Evolutionary conservation across 2,329 filamentous ascomycete genomes (phyloP).

Genomic region (Talaromyces sp.): DNA sequence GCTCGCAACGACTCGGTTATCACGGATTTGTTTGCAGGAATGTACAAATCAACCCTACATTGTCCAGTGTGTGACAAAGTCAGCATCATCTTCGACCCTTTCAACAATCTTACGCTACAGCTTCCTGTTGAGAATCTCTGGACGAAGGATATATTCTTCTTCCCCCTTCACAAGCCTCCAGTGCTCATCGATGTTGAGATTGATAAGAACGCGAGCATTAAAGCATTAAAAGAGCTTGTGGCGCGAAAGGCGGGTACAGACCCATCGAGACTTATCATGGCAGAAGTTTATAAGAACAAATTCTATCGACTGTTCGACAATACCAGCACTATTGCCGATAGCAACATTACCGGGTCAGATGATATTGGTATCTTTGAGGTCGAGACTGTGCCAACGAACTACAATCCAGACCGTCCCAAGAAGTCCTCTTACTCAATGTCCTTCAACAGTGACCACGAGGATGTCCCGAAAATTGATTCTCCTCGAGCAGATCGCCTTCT

Average conservation of each 20-base stretch:
- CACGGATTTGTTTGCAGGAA: slow-evolving; percentile 90
- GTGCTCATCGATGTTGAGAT: slow-evolving; percentile 74
- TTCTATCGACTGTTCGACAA: slow-evolving; percentile 88
- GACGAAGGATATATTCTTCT: slow-evolving; percentile 70
- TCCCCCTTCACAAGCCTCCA: slow-evolving; percentile 69
- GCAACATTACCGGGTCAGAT: slow-evolving; percentile 60
- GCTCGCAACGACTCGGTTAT: slow-evolving; percentile 92
- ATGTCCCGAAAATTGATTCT: slow-evolving; percentile 41
- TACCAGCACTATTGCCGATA: slow-evolving; percentile 63
- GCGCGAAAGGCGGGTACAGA: slow-evolving; percentile 50
- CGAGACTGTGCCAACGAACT: slow-evolving; percentile 75
- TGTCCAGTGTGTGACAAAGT: slow-evolving; percentile 90
- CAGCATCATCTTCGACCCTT: slow-evolving; percentile 98
- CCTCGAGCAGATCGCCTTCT: slow-evolving; percentile 46
- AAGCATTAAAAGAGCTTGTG: slow-evolving; percentile 49
- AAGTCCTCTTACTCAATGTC: slow-evolving; percentile 33
- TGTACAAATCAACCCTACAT: slow-evolving; percentile 96
- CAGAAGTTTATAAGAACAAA: slow-evolving; percentile 76
- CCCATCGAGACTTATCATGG: slow-evolving; percentile 66
- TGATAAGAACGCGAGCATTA: slow-evolving; percentile 63
- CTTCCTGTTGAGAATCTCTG: slow-evolving; percentile 83
- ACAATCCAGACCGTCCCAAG: slow-evolving; percentile 55
- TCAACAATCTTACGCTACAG: slow-evolving; percentile 89
- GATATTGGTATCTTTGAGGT: slow-evolving; percentile 73
- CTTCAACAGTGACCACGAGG: slow-evolving; percentile 37